Conservation (phyloP, 495 filamentous ascomycete genomes). For the Viridothelium virens region DNA sequence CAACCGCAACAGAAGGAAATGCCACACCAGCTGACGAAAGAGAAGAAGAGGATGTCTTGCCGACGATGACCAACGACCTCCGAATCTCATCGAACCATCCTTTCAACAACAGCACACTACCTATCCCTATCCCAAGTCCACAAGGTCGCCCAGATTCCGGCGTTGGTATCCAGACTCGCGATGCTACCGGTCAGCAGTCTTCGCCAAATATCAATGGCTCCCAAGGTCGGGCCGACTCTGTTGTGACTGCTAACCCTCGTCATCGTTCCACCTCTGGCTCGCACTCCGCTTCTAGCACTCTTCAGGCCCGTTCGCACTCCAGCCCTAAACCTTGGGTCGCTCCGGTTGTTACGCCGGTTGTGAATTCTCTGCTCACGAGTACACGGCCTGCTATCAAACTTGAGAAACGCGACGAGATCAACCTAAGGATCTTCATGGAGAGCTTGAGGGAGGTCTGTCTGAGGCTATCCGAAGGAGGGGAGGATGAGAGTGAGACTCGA, state of each 20-base stretch:
- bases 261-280: conserved; percentile 3
- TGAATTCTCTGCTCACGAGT: conserved; percentile 8
- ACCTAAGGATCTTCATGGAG: conserved; percentile 45
- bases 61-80: conserved; percentile 11
- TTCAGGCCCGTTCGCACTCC: background rate
- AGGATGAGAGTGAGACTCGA: conserved; percentile 52
- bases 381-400: conserved; percentile 10
- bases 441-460: conserved; percentile 62
- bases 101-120: background rate
- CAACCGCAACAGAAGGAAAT: conserved; percentile 66
- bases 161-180: conserved; percentile 16
- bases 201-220: background rate
- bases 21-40: conserved; percentile 34
- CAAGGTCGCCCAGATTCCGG: conserved; percentile 26
- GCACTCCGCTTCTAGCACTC: background rate
- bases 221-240: background rate
- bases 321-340: background rate
- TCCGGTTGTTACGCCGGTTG: background rate
- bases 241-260: background rate
- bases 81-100: background rate
- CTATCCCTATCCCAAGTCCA: background rate
- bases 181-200: background rate
- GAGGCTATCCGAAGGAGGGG: conserved; percentile 55
- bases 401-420: background rate
- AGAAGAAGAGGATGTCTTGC: conserved; percentile 32